Conservation (phyloP, 75 land plant species). For the Picea sitchensis region DNA sequence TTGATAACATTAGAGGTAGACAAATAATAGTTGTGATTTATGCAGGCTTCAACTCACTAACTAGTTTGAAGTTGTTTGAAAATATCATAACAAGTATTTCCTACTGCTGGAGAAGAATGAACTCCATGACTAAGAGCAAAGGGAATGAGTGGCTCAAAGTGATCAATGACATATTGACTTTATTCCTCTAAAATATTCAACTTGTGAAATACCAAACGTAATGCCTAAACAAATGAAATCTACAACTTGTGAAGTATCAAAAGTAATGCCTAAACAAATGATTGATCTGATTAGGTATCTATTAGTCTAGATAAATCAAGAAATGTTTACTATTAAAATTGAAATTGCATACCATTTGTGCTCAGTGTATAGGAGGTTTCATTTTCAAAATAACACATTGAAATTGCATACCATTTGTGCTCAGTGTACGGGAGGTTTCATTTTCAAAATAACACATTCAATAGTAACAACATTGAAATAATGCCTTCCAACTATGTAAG, state of each 20-base stretch:
- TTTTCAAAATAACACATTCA: constrained; percentile 67
- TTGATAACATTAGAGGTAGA: not conserved
- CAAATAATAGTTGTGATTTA: not conserved
- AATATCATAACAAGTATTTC: not conserved
- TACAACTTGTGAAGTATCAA: constrained; percentile 68
- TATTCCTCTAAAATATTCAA: constrained; percentile 79
- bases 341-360: constrained; percentile 66
- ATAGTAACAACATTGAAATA: constrained; percentile 80
- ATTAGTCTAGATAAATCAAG: not conserved
- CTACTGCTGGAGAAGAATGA: constrained; percentile 85
- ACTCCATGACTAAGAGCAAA: constrained; percentile 87
- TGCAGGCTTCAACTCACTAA: not conserved
- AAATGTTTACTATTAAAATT: not conserved
- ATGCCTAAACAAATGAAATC: no score
- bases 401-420: constrained; percentile 73
- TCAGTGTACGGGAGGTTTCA: constrained; percentile 70
- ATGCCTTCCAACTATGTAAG: constrained; percentile 89
- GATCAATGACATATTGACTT: constrained; percentile 51
- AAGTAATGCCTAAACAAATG: constrained; percentile 57
- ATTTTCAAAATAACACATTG: no score
- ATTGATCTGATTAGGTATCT: not conserved
- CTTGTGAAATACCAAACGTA: no score
- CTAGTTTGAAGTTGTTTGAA: not conserved
- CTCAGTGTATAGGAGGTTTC: constrained; percentile 70
- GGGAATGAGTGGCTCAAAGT: constrained; percentile 54